A percentile compares a stretch with the other conserved stretches of the same genome.
phyloP scores from a whole-genome alignment of 768 basidiomycete genomes.

The Kwoniella bestiolae region DNA sequence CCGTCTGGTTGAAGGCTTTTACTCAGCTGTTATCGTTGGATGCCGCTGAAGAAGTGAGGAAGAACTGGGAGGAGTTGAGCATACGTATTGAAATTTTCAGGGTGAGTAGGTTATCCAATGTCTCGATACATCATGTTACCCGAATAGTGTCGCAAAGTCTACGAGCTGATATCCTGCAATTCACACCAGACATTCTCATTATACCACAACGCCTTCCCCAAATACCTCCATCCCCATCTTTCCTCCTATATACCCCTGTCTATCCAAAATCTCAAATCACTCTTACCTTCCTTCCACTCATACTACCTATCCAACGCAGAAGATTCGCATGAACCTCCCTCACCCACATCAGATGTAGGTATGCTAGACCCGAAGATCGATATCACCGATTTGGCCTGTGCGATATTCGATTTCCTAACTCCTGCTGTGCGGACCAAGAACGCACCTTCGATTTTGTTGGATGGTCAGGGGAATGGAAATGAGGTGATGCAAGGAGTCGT shows the following conservation, averaged over 20 bases:
- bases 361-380: constrained; percentile 65
- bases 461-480: constrained; percentile 24
- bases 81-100: constrained; percentile 84
- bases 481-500: constrained; percentile 38
- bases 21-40: constrained; percentile 72
- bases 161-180: not conserved
- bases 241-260: constrained; percentile 52
- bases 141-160: too few species aligned
- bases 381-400: constrained; percentile 74
- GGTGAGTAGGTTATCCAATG: constrained; percentile 63
- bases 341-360: constrained; percentile 51
- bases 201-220: constrained; percentile 80
- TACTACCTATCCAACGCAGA: constrained; percentile 57
- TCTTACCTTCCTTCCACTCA: constrained; percentile 61
- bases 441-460: constrained; percentile 69
- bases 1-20: constrained; percentile 91
- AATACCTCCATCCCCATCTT: constrained; percentile 65
- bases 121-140: too few species aligned
- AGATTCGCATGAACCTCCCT: constrained; percentile 63
- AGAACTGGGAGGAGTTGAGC: constrained; percentile 79
- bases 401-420: constrained; percentile 79
- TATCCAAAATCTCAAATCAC: constrained; percentile 63
- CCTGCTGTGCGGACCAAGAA: constrained; percentile 67
- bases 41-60: constrained; percentile 67
- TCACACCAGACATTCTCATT: constrained; percentile 71